Evolutionary conservation across 2,329 filamentous ascomycete genomes (phyloP), one percentile per base, ranked within the genome.

Genomic region (Colletotrichum sansevieriae): DNA sequence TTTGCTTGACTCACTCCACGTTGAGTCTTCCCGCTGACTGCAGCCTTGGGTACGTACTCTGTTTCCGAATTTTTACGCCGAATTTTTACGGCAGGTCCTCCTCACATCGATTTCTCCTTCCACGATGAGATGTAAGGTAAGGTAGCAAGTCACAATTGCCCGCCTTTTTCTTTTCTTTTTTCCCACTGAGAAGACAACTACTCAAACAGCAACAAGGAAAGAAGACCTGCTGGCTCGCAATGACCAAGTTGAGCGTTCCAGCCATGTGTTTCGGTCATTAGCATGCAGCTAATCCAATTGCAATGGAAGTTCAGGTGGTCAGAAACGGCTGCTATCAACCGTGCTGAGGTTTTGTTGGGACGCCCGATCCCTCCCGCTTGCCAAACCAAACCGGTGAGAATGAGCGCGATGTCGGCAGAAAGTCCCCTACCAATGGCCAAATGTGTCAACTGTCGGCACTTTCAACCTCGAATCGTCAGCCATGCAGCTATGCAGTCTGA

Each of bases 401-500:
- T 58, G 52, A 29, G 29, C 46, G 65, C 61, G 39, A 47, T 29
- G 46, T 65, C 61, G 39, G 65, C 60, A 35, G 39, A 65, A 59
- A 59, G 39, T 29, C 22, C 7, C 29, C 51, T 46, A 46, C 43
- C 5, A 55, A 64, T 43, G 37, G 22, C 64, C 47, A 39, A 57
- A 67, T 58, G 39, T 60, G 61, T 60, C 46, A 56, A 49, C 47
- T 47, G 47, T 68, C 61, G 65, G 61, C 61, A 60, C 62, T 60
- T 68, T 54, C 47, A 43, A 41, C 39, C 37, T 54, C 54, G n/a
- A 54, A 43, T 15, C 41, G 61, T 51, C 47, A 55, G 65, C 33
- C 54, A 65, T 65, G 65, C 61, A 60, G 13, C 47, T 25, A 22
- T 15, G 37, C 37, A 39, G 11, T 11, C 10, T 13, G 11, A 39